These are phyloP conservation scores for Oryza punctata DNA, from an alignment of 176 grass and related monocot genomes.

Conservation along the genomic window DNA sequence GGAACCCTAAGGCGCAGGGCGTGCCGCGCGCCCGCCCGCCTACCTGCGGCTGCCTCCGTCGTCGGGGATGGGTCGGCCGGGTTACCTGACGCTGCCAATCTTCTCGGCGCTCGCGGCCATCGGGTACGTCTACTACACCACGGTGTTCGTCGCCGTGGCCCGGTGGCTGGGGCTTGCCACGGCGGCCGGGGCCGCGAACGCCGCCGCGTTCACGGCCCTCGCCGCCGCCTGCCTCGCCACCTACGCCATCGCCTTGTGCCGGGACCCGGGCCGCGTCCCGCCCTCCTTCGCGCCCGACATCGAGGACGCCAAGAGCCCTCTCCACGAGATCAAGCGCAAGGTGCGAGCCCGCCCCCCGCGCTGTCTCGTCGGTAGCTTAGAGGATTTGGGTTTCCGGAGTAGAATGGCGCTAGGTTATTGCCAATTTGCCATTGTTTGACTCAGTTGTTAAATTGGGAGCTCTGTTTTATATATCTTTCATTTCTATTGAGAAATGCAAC, in stretches of 20 bases:
- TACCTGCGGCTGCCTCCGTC: not conserved
- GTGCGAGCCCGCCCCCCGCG: constrained; percentile 34
- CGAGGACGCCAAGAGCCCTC: constrained; percentile 56
- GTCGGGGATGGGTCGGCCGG: constrained; percentile 56
- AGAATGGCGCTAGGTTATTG: too few relatives aligned
- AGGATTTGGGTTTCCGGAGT: too few relatives aligned
- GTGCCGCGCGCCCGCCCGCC: not conserved
- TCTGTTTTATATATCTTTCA: too few relatives aligned
- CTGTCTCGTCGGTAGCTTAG: not conserved
- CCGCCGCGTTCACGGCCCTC: constrained; percentile 57
- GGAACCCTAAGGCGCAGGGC: constrained; percentile 44
- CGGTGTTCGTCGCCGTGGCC: constrained; percentile 77
- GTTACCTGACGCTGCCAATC: constrained; percentile 91
- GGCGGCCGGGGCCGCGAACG: constrained; percentile 74
- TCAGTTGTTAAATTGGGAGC: too few relatives aligned
- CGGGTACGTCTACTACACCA: constrained; percentile 75
- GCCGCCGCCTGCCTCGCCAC: constrained; percentile 56
- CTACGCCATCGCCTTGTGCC: constrained; percentile 60
- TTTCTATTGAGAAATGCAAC: too few relatives aligned
- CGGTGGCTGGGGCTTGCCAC: constrained; percentile 71
- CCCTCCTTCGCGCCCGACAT: constrained; percentile 63
- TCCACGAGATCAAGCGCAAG: constrained; percentile 93
- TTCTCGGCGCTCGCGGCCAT: constrained; percentile 71
- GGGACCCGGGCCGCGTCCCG: constrained; percentile 80
- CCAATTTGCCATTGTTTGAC: too few relatives aligned